Percentiles rank a stretch among this genome's conserved stretches.
Conservation (phyloP, 805 yeast species). For the Barnettozyma populi region DNA sequence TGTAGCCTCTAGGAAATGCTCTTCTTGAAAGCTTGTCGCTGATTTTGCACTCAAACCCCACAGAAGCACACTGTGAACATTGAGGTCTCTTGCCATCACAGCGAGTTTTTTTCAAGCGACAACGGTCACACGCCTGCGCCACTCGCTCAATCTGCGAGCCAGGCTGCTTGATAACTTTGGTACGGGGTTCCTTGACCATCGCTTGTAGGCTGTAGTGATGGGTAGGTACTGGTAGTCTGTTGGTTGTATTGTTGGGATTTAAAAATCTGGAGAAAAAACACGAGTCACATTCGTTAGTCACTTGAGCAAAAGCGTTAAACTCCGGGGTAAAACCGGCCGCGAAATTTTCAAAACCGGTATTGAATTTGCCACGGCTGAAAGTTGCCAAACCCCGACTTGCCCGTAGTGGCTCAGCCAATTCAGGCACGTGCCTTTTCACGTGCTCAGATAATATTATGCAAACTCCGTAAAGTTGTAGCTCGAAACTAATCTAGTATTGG, state of each 20-base stretch:
- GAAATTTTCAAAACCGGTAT: too few relatives aligned
- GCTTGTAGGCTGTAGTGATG: neutral
- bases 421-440: too few relatives aligned
- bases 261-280: constrained; percentile 3
- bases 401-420: too few relatives aligned
- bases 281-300: neutral
- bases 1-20: constrained; percentile 88
- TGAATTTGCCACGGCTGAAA: too few relatives aligned
- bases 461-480: neutral
- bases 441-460: too few relatives aligned
- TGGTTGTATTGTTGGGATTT: neutral
- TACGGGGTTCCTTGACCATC: constrained; percentile 8
- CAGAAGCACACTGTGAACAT: constrained; percentile 78
- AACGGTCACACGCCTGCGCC: constrained; percentile 90
- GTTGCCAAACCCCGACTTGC: too few relatives aligned
- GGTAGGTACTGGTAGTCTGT: neutral
- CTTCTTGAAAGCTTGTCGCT: constrained; percentile 80
- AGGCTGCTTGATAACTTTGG: constrained; percentile 59
- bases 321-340: constrained; percentile 2
- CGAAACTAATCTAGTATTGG: neutral
- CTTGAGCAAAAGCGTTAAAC: neutral
- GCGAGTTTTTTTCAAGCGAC: constrained; percentile 72
- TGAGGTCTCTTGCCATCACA: constrained; percentile 71
- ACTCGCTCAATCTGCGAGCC: constrained; percentile 64
- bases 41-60: constrained; percentile 85